phyloP scores from a whole-genome alignment of 192 early-diverging fungal genomes.

The Helicostylum pulchrum region DNA sequence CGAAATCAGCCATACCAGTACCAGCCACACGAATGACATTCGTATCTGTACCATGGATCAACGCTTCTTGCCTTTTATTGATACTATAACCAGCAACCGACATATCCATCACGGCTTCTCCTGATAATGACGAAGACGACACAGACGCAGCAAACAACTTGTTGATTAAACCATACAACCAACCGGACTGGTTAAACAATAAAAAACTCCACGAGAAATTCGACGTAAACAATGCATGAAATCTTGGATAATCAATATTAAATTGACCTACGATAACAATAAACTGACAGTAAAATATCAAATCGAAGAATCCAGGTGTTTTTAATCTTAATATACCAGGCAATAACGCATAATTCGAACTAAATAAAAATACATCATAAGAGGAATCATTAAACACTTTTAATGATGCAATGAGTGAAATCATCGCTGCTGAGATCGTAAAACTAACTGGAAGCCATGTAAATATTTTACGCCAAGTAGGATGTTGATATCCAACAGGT shows the following conservation, averaged over 20 bases:
- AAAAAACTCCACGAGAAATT: constrained; percentile 47
- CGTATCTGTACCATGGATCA: not conserved
- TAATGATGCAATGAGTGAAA: constrained; percentile 23
- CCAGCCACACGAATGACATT: constrained; percentile 12
- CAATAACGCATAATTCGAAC: constrained; percentile 32
- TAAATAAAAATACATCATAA: constrained; percentile 26
- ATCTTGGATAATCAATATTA: constrained; percentile 44
- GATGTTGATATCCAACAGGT: constrained; percentile 33
- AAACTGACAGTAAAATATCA: constrained; percentile 50
- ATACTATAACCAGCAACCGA: not conserved
- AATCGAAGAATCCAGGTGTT: constrained; percentile 50
- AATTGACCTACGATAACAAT: constrained; percentile 45
- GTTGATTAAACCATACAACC: not conserved
- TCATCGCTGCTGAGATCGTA: constrained; percentile 21
- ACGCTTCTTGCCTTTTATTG: constrained; percentile 1
- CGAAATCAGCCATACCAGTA: constrained; percentile 32
- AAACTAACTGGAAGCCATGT: constrained; percentile 20
- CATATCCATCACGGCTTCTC: not conserved
- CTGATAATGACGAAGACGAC: no score
- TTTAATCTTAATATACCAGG: constrained; percentile 38
- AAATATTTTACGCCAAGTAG: constrained; percentile 29
- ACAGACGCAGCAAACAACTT: not conserved
- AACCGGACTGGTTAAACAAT: constrained; percentile 1
- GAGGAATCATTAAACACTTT: constrained; percentile 2
- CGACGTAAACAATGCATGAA: constrained; percentile 44